phyloP scores from a whole-genome alignment of 2,329 filamentous ascomycete genomes.

The Alternaria postmessia region DNA sequence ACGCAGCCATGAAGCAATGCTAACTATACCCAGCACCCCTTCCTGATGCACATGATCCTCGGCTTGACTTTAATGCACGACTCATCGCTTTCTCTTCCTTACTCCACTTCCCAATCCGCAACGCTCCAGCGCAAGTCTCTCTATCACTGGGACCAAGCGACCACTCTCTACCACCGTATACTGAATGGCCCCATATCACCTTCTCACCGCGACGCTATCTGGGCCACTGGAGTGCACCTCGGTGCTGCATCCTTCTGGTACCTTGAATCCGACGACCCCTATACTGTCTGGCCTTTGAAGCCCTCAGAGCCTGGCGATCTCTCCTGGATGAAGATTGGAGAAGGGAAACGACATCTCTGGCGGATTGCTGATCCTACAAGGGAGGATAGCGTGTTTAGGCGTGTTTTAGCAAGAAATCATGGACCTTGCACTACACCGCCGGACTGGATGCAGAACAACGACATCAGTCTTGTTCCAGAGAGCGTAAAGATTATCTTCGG shows the following conservation, averaged over 20 bases:
- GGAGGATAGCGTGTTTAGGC: slow-evolving; percentile 58
- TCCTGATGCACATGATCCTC: slow-evolving; percentile 64
- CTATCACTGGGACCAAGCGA: slow-evolving; percentile 59
- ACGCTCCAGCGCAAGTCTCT: slow-evolving; percentile 47
- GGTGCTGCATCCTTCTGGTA: slow-evolving; percentile 58
- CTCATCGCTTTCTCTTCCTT: slow-evolving; percentile 47
- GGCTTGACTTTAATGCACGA: slow-evolving; percentile 64
- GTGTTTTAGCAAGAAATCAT: slow-evolving; percentile 33
- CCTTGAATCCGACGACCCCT: slow-evolving; percentile 53
- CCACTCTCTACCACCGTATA: slow-evolving; percentile 58
- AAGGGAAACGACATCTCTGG: slow-evolving; percentile 65
- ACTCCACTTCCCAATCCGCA: slow-evolving; percentile 27
- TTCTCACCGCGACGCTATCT: slow-evolving; percentile 56
- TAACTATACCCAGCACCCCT: slow-evolving; percentile 54
- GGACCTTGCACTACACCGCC: slow-evolving; percentile 16
- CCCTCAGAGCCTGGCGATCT: slow-evolving; percentile 56
- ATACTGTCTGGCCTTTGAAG: slow-evolving; percentile 66
- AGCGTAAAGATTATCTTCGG: slow-evolving; percentile 44
- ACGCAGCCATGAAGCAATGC: not conserved
- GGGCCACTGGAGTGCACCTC: slow-evolving; percentile 59
- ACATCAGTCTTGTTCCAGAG: slow-evolving; percentile 39
- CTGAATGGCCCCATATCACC: slow-evolving; percentile 50
- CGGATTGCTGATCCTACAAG: slow-evolving; percentile 59
- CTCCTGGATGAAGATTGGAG: slow-evolving; percentile 66
- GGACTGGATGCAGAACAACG: slow-evolving; percentile 12